These are phyloP conservation scores for Canavalia ensiformis DNA, from an alignment of 306 rosid species.

Conservation along the genomic window DNA sequence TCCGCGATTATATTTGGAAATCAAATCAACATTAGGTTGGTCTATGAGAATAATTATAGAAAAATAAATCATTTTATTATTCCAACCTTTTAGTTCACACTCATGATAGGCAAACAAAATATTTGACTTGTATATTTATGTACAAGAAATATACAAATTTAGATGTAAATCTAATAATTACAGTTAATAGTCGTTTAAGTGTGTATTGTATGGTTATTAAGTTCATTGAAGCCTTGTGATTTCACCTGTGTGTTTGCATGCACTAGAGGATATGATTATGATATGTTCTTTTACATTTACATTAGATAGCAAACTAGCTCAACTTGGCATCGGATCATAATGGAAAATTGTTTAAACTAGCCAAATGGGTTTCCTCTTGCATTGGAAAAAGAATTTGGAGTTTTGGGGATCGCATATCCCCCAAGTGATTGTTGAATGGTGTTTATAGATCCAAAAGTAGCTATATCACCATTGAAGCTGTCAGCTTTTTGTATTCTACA, in stretches of 20 bases:
- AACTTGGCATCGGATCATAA: slow-evolving; percentile 18
- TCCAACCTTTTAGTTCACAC: background rate
- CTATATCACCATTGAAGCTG: slow-evolving; percentile 45
- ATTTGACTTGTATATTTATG: slow-evolving; percentile 3
- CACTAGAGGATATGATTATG: background rate
- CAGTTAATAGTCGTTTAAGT: background rate
- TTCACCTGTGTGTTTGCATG: background rate
- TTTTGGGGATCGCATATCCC: slow-evolving; percentile 41
- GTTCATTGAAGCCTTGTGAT: background rate
- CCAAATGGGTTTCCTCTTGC: slow-evolving; percentile 77
- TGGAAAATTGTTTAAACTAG: slow-evolving; percentile 41
- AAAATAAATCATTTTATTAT: background rate
- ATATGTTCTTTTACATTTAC: slow-evolving; percentile 17
- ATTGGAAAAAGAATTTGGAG: slow-evolving; percentile 50
- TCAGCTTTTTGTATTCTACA: slow-evolving; percentile 55
- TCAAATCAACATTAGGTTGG: background rate
- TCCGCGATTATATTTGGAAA: background rate
- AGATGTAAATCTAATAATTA: slow-evolving; percentile 25
- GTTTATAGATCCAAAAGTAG: slow-evolving; percentile 46
- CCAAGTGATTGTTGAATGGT: slow-evolving; percentile 50
- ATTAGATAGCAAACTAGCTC: background rate
- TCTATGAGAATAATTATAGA: background rate
- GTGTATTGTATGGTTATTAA: slow-evolving; percentile 6
- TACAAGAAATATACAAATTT: background rate
- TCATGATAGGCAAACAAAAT: background rate